Base-by-base conservation (phyloP, 805 yeast genomes). In the Huiozyma naganishii region DNA sequence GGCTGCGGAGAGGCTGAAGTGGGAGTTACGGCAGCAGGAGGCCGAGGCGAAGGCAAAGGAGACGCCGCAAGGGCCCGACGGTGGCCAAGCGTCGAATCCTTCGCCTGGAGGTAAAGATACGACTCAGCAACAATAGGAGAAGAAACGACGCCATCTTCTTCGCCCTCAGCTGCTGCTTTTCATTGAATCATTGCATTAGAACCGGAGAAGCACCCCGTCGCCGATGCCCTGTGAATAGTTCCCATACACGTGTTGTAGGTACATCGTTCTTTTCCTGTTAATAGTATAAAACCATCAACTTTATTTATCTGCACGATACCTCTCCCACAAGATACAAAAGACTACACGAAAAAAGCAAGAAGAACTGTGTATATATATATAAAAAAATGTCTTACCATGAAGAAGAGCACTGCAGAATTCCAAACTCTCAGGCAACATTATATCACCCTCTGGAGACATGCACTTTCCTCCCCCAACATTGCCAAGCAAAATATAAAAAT, bases 1-100 rank as follows among this genome's bases (percentile, higher is more conserved):
- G 64, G 97, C 98, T 27, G 84, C 88, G 76, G 97, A 92, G 62
- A 73, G 96, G 48, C 69, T 92, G 52, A 80, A 82, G 61, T 76
- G 78, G 57, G 97, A 92, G 62, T 55, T 87, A 40, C 54, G 58
- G 8, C 57, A 62, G 36, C 43, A 40, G 17, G 48, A 48, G 35
- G 32, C 36, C n/a, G 58, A 54, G 37, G 52, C 47, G 13, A 45
- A 49, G 23, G 47, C 41, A n/a, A 10, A 30, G 27, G 42, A 37
- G 23, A 17, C 23, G 23, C 12, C 39, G 40, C 29, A 40, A 4
- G 23, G 23, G 23, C 23, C 23, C 23, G 23, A 17, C 23, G 23
- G 23, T 17, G 40, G 11, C 37, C 32, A 32, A 29, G 7, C 42
- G 29, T 32, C 38, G 5, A 28, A 37, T 37, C 27, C 10, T 23